Evolutionary conservation across 139 green algal species (phyloP), one percentile per base, ranked within the genome.

Genomic region (Volvox africanus): DNA sequence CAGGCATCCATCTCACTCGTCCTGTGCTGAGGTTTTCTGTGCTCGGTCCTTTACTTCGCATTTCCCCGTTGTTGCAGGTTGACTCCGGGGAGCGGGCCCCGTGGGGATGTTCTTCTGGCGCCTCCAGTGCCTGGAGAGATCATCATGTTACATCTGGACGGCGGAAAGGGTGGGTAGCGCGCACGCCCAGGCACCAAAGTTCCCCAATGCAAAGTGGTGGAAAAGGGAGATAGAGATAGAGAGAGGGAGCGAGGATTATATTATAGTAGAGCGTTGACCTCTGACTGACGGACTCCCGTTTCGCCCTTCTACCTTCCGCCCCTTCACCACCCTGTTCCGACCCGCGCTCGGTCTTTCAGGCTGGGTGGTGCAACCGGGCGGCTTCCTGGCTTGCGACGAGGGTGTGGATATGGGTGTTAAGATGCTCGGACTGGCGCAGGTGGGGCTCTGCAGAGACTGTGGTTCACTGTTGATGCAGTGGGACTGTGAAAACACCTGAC

Each of bases 61-160:
- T 55, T 55, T 55, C 44, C 44, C 44, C 44, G 44, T 55, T 55
- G 44, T 9, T 55, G 44, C 35, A 92, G 61, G 6, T 18, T 94
- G 12, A n/a, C 61, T 5, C 86, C 86, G 2, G 79, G 77, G 12
- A 28, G 80, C 67, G 83, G 80, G 33, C 71, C 83, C 33, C 88
- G 84, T 17, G 91, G 85, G 17, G 93, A 95, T 73, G 80, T 95
- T 13, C 83, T 95, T 61, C 77, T 95, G 22, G 93, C 91, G 1
- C 93, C 93, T 6, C 67, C 91, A 0, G 62, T 92, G 50, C 93
- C 93, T 16, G 93, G 93, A 1, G 93, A 95, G 36, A 68, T 95
- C 1, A 87, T 93, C 37, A 71, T 95, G 61, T 71, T 95, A 30
- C 82, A 91, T 16, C 21, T 94, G 84, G 67, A 93, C 82, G 88